Percentiles rank a stretch among this genome's conserved stretches.
Evolutionary conservation across 345 rosid species (phyloP).

Genomic region (Linum tenue): DNA sequence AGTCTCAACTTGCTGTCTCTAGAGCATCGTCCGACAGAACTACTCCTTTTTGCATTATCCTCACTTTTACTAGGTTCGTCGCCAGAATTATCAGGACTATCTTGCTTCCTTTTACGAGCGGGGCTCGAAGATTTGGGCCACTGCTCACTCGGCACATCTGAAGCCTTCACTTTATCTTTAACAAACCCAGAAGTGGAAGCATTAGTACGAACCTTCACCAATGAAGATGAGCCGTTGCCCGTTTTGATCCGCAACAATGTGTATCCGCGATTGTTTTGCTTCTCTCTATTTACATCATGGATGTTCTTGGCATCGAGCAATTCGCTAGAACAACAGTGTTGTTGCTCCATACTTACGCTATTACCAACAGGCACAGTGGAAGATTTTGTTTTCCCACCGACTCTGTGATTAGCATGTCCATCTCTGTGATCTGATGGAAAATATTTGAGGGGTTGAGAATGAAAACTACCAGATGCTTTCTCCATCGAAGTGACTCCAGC

Average conservation of each 20-base stretch:
- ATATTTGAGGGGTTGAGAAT: conserved; percentile 13
- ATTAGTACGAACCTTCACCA: conserved; percentile 14
- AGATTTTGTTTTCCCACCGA: conserved; percentile 12
- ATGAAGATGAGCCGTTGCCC: too few species aligned
- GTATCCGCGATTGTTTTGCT: too few species aligned
- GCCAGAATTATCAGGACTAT: conserved; percentile 14
- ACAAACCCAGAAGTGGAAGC: conserved; percentile 14
- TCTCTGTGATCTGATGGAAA: conserved; percentile 4
- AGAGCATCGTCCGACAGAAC: conserved; percentile 13
- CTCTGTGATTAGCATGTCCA: conserved; percentile 7
- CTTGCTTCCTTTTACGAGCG: conserved; percentile 11
- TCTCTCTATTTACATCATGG: background rate
- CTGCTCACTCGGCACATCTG: conserved; percentile 14
- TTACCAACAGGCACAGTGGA: conserved; percentile 13
- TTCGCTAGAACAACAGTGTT: conserved; percentile 1
- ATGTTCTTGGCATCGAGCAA: conserved; percentile 11
- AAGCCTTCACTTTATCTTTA: conserved; percentile 17
- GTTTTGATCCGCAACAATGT: too few species aligned
- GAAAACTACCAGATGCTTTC: conserved; percentile 17
- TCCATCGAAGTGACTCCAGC: conserved; percentile 15
- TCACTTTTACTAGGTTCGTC: conserved; percentile 14
- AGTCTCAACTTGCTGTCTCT: conserved; percentile 20
- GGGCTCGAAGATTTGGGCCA: conserved; percentile 6
- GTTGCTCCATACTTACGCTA: conserved; percentile 13
- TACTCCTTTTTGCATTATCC: conserved; percentile 12